Percentiles rank a stretch among this genome's conserved stretches.
Evolutionary conservation across 2,329 filamentous ascomycete genomes (phyloP).

Genomic region (Aspergillus floridensis): DNA sequence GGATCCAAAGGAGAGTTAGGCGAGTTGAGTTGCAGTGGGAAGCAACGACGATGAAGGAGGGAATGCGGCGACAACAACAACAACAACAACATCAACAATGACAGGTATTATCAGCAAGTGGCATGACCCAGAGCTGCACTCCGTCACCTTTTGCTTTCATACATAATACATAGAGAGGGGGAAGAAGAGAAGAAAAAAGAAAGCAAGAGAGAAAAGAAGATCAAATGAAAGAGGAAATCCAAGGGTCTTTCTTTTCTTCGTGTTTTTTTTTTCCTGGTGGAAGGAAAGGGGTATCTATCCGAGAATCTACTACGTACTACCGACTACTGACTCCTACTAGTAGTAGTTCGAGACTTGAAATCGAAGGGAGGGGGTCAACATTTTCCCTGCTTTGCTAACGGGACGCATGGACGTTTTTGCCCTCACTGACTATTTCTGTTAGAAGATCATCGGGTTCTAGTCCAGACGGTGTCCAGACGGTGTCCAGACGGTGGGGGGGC

Average conservation of each 20-base stretch:
- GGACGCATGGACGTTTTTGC: slow-evolving; percentile 12
- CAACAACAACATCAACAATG: not conserved
- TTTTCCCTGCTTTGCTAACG: slow-evolving; percentile 7
- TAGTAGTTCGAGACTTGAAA: not conserved
- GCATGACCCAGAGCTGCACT: slow-evolving; percentile 1
- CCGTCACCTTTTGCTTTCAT: not conserved
- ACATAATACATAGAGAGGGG: not conserved
- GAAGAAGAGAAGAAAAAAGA: no score
- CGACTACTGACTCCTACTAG: not conserved
- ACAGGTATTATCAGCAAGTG: not conserved
- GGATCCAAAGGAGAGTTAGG: slow-evolving; percentile 7
- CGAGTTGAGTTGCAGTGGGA: slow-evolving; percentile 1
- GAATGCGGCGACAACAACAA: not conserved
- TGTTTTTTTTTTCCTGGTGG: not conserved
- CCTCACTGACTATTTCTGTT: not conserved
- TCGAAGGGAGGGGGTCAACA: not conserved
- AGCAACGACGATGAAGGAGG: slow-evolving; percentile 5
- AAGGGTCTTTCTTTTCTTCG: not conserved
- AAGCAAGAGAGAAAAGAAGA: not conserved
- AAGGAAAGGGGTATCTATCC: not conserved
- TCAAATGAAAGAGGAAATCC: not conserved
- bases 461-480: not conserved
- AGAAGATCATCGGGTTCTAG: slow-evolving; percentile 11
- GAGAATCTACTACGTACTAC: not conserved
- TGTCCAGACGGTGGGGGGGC: not conserved